These are phyloP conservation scores for Neurospora sp. DNA, from an alignment of 495 filamentous ascomycete species.

Conservation along the genomic window DNA sequence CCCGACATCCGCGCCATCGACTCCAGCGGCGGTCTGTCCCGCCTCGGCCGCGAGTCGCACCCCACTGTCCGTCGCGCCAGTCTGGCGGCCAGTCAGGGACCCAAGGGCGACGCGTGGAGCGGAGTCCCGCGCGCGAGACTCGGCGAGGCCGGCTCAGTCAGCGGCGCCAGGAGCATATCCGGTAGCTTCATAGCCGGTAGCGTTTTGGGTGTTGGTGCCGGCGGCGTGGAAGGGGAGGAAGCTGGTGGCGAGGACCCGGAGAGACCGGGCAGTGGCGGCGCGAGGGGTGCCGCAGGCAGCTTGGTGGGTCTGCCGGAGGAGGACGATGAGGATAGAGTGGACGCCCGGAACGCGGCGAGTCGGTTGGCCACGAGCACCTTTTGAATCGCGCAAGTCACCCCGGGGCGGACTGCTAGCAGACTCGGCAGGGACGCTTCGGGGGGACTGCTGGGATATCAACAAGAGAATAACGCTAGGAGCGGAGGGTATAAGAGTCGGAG, in stretches of 20 bases:
- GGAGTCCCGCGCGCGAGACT: constrained; percentile 58
- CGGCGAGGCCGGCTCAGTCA: constrained; percentile 60
- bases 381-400: constrained; percentile 23
- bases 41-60: constrained; percentile 80
- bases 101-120: constrained; percentile 94
- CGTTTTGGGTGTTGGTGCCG: constrained; percentile 34
- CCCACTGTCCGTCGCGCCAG: constrained; percentile 65
- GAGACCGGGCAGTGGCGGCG: constrained; percentile 48
- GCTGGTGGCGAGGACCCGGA: constrained; percentile 19
- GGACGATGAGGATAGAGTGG: constrained; percentile 86
- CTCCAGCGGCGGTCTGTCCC: constrained; percentile 73
- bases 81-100: constrained; percentile 77
- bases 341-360: constrained; percentile 90
- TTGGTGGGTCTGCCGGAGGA: constrained; percentile 62
- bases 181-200: constrained; percentile 49
- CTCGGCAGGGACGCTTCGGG: background rate
- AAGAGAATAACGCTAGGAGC: background rate
- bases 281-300: constrained; percentile 30
- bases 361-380: constrained; percentile 91
- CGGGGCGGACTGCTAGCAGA: background rate
- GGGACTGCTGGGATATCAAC: background rate
- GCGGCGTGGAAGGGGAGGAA: constrained; percentile 33
- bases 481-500: background rate
- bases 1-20: constrained; percentile 93
- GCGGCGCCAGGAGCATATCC: constrained; percentile 53